A percentile compares a stretch with the other conserved stretches of the same genome.
Evolutionary conservation across 2,329 filamentous ascomycete species (phyloP).

Genomic region (Aspergillus aculeatus): DNA sequence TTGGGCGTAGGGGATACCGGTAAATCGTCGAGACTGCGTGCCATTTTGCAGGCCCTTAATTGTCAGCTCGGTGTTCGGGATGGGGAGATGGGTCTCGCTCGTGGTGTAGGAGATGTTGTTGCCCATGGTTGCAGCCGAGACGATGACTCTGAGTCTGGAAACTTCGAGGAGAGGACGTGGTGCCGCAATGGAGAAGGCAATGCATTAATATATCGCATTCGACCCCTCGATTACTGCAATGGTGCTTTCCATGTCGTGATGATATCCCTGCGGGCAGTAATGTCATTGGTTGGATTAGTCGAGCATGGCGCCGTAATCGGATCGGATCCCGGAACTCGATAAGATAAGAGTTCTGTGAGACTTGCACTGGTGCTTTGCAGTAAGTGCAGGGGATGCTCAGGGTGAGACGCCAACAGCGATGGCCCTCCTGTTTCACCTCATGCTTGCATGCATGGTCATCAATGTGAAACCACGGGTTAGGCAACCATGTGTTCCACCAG

Average conservation of each 20-base stretch:
- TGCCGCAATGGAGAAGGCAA: no score
- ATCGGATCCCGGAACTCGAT: not conserved
- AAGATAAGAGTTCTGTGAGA: not conserved
- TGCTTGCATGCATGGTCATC: no score
- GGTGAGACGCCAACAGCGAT: no score
- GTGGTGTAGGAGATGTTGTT: constrained; percentile 16
- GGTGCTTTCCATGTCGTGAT: not conserved
- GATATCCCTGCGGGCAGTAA: not conserved
- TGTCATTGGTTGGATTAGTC: not conserved
- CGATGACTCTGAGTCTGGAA: no score
- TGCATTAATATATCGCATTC: not conserved
- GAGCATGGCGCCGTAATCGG: not conserved
- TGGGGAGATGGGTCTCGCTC: constrained; percentile 7
- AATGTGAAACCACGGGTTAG: no score
- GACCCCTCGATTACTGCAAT: not conserved
- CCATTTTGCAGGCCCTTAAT: constrained; percentile 22
- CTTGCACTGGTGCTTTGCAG: not conserved
- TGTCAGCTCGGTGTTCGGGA: constrained; percentile 1
- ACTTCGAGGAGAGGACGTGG: no score
- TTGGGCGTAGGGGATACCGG: constrained; percentile 42
- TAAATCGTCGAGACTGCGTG: constrained; percentile 29
- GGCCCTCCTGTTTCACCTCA: no score
- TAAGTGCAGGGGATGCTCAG: no score
- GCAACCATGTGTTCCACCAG: no score
- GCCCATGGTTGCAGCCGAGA: constrained; percentile 6